Conservation (phyloP, 1,139 yeast species). For the Debaryomyces singareniensis region DNA sequence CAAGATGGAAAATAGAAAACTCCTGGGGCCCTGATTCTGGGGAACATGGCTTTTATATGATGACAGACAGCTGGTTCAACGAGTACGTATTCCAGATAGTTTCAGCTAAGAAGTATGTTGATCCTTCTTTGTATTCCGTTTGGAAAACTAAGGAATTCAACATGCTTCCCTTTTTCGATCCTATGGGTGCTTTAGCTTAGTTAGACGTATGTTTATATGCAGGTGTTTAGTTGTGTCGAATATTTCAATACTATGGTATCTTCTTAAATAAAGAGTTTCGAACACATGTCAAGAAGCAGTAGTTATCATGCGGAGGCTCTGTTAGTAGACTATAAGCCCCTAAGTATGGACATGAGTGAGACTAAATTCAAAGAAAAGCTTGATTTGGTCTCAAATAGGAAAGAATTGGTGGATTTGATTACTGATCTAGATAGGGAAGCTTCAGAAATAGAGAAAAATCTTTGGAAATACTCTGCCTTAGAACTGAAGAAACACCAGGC, state of each 20-base stretch:
- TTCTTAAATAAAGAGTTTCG: too few relatives aligned
- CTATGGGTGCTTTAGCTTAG: conserved; percentile 77
- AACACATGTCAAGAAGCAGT: too few relatives aligned
- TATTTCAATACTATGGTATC: too few relatives aligned
- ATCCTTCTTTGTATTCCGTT: conserved; percentile 36
- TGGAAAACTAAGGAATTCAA: conserved; percentile 48
- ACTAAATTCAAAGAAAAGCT: conserved; percentile 1
- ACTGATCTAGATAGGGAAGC: conserved; percentile 9
- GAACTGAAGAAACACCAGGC: conserved; percentile 29
- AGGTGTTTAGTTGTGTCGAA: too few relatives aligned
- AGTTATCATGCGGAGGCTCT: too few relatives aligned
- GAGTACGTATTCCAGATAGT: conserved; percentile 83
- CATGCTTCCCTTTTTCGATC: conserved; percentile 73
- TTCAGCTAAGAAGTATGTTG: conserved; percentile 48
- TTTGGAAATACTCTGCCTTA: conserved; percentile 19
- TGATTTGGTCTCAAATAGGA: conserved; percentile 6
- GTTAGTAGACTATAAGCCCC: too few relatives aligned
- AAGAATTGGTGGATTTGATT: conserved; percentile 10
- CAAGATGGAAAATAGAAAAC: conserved; percentile 79
- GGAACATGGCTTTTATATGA: conserved; percentile 65
- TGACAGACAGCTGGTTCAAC: conserved; percentile 80
- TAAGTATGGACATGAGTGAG: too few relatives aligned
- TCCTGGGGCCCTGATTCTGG: conserved; percentile 82
- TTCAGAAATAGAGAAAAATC: conserved; percentile 16
- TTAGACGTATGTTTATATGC: too few relatives aligned